Evolutionary conservation across 345 rosid genomes (phyloP).

Genomic region (Firmiana major): DNA sequence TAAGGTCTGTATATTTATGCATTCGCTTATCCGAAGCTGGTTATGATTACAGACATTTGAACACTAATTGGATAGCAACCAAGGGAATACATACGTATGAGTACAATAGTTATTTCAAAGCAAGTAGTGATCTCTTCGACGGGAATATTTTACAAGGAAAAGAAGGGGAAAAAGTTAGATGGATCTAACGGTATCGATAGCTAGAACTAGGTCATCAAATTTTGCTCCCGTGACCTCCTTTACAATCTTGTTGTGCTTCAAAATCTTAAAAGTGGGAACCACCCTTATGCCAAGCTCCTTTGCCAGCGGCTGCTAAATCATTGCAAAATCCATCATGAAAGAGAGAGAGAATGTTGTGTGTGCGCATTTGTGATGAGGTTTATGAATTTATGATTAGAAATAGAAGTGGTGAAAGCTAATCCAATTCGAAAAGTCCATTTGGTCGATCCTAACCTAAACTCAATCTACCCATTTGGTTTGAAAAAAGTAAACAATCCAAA

Average conservation of each 20-base stretch:
- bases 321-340: not conserved
- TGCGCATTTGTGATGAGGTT: not conserved
- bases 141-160: conserved; percentile 18
- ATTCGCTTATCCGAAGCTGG: not conserved
- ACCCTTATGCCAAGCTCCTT: conserved; percentile 85
- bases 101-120: conserved; percentile 12
- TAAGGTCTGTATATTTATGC: not conserved
- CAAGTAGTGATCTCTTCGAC: not conserved
- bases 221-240: conserved; percentile 88
- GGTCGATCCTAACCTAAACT: too few species aligned
- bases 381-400: not conserved
- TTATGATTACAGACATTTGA: not conserved
- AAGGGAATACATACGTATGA: not conserved
- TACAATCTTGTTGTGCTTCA: conserved; percentile 58
- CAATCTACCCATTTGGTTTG: too few species aligned
- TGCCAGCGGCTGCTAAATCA: conserved; percentile 69
- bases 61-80: not conserved
- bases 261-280: conserved; percentile 89
- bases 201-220: conserved; percentile 62
- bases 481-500: too few species aligned
- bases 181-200: conserved; percentile 71
- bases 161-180: conserved; percentile 31
- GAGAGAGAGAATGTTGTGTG: not conserved
- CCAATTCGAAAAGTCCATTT: too few species aligned
- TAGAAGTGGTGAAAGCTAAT: too few species aligned